Conservation (phyloP, 805 yeast species). For the Candida piceae region DNA sequence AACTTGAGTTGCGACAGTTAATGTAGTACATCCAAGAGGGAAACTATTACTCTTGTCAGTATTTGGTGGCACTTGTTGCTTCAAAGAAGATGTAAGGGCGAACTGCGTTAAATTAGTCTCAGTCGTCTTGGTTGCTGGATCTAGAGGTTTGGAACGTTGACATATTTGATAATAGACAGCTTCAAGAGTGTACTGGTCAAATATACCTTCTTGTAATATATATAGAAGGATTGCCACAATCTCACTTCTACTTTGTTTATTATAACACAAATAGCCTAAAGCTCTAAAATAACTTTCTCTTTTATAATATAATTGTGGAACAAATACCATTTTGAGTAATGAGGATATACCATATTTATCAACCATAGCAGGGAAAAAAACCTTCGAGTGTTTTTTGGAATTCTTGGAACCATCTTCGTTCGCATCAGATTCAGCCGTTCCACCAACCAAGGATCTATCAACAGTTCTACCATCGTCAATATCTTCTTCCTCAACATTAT, state of each 20-base stretch:
- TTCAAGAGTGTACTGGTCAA: constrained; percentile 55
- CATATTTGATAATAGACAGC: constrained; percentile 55
- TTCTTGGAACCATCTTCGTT: constrained; percentile 5
- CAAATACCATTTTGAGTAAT: constrained; percentile 61
- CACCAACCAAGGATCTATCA: too few species aligned
- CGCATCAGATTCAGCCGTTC: constrained; percentile 18
- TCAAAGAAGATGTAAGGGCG: too few species aligned
- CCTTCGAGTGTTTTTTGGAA: constrained; percentile 29
- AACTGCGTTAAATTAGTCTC: neutral
- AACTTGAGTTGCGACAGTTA: constrained; percentile 69
- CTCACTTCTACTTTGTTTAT: constrained; percentile 75
- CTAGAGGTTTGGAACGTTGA: constrained; percentile 35
- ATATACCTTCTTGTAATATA: constrained; percentile 71
- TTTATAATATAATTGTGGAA: constrained; percentile 61
- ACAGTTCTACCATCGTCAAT: constrained; percentile 9
- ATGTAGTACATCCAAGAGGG: constrained; percentile 63
- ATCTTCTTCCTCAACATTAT: constrained; percentile 18
- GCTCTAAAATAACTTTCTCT: constrained; percentile 63
- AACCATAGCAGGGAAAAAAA: constrained; percentile 58
- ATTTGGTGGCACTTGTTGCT: too few species aligned
- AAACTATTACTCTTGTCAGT: constrained; percentile 24
- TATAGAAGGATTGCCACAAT: constrained; percentile 62
- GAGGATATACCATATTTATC: constrained; percentile 77
- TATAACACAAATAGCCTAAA: constrained; percentile 61
- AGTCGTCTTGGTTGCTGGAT: neutral